Evolutionary conservation across 2,329 filamentous ascomycete species (phyloP), one percentile per base, ranked within the genome.

Genomic region (Nannizziopsis arthrosporioides): DNA sequence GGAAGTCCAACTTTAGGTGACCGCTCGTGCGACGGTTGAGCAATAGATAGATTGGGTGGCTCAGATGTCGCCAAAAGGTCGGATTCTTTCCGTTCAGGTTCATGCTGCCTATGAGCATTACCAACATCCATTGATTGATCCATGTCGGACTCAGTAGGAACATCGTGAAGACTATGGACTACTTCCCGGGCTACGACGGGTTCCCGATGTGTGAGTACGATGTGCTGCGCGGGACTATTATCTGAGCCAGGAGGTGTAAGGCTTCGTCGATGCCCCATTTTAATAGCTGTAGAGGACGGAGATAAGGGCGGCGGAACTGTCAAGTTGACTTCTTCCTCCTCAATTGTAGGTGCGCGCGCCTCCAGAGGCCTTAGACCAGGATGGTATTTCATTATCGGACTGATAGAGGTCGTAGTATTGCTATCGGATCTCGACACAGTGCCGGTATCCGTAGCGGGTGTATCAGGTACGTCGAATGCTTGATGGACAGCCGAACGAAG

Each of bases 321-420:
- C 5, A 18, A 17, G 3, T 44, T 15, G 38, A 31, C 14, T 15
- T 35, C n/a, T 48, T 66, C 45, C 17, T 42, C 45, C 12, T 27
- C 15, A 19, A 37, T 36, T 9, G 45, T 42, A 2, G 34, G 34
- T 66, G 59, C 50, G 60, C 37, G 70, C 64, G 52, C 78, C 74
- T 58, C 38, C 14, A 18, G 2, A 8, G 15, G 2, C 10, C 15
- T 31, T 32, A 38, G 17, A 1, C 30, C 2, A n/a, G 17, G 42
- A n/a, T 48, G n/a, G 14, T 69, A 67, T 54, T 71, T 75, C 61
- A 83, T 81, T 47, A 84, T 83, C 1, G 81, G 81, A 57, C 79
- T 82, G 53, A 84, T 78, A 22, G 70, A 70, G 42, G 74, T 72
- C 7, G 80, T 82, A 53, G 78, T 80, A 51, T 74, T 74, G 49